A percentile compares a stretch with the other conserved stretches of the same genome.
phyloP scores from a whole-genome alignment of 768 basidiomycete genomes.

The Termitomyces titanicus region DNA sequence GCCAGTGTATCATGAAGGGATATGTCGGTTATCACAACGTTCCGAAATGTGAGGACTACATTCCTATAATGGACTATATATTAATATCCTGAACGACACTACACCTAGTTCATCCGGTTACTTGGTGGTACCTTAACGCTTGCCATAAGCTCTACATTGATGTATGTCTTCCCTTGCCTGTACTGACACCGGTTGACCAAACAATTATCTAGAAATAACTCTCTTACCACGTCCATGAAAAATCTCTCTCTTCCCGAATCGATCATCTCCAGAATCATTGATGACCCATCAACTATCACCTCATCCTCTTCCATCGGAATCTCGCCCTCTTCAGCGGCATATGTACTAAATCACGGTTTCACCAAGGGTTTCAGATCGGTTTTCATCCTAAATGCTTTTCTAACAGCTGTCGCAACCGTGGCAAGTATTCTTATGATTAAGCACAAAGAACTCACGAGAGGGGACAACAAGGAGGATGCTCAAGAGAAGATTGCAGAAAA shows the following conservation, averaged over 20 bases:
- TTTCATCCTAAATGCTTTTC: conserved; percentile 57
- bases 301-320: too few species aligned
- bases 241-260: conserved; percentile 33
- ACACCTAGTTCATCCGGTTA: conserved; percentile 55
- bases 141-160: conserved; percentile 57
- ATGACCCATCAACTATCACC: conserved; percentile 40
- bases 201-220: conserved; percentile 37
- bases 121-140: conserved; percentile 69
- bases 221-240: conserved; percentile 38
- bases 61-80: background rate
- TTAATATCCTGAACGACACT: background rate
- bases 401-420: conserved; percentile 52
- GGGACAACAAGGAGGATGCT: conserved; percentile 48
- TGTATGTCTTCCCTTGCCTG: conserved; percentile 22
- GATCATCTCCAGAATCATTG: conserved; percentile 40
- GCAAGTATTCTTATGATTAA: conserved; percentile 58
- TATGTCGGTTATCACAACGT: conserved; percentile 74
- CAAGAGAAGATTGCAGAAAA: background rate
- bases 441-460: conserved; percentile 54
- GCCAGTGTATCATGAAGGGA: conserved; percentile 67
- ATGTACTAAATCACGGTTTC: conserved; percentile 47
- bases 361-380: conserved; percentile 55
- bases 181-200: conserved; percentile 7
- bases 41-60: conserved; percentile 46
- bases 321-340: conserved; percentile 33